Evolutionary conservation across 768 basidiomycete species (phyloP), one percentile per base, ranked within the genome.

Genomic region (Hirschioporus abietinus): DNA sequence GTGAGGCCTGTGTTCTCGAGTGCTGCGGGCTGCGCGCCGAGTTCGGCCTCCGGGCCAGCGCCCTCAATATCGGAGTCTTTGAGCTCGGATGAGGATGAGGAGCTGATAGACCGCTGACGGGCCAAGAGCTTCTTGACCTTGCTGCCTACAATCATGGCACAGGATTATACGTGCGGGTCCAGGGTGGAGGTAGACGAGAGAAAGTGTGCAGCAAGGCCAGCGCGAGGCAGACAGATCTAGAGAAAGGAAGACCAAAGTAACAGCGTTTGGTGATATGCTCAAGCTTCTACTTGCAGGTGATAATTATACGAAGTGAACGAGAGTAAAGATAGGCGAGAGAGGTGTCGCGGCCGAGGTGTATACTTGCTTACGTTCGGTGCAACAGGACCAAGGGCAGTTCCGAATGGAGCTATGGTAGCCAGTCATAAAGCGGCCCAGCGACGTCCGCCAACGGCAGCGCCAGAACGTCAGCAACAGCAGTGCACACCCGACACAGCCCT

Each of bases 1-100:
- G 24, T 25, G 60, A 61, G 24, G 25, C 60, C 60, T 34, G 24
- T 61, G 24, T 24, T 24, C 3, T 24, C 7, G 42, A 66, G 24
- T 30, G 63, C 67, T 8, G 64, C 67, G 62, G 63, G 66, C 60
- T 62, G 59, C 59, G 67, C 67, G 36, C 65, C 67, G 15, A 62
- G 36, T 9, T 68, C 58, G 66, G 66, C 58, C n/a, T 66, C 60
- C 17, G 34, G 26, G 26, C 17, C 60, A 6, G 60, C 60, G 60
- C 60, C 60, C 17, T 10, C 60, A 23, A 23, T 27, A 18, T 27
- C 60, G 5, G 60, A 35, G 60, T 61, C 60, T 26, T 35, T 61
- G 60, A 27, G 26, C 26, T 61, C 60, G 20, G 60, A 27, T 5
- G 8, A 7, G 60, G 17, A 17, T 6, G 60, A 61, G 7, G 26